These are phyloP conservation scores for Croton setiger DNA, from an alignment of 441 rosid genomes.

Conservation along the genomic window DNA sequence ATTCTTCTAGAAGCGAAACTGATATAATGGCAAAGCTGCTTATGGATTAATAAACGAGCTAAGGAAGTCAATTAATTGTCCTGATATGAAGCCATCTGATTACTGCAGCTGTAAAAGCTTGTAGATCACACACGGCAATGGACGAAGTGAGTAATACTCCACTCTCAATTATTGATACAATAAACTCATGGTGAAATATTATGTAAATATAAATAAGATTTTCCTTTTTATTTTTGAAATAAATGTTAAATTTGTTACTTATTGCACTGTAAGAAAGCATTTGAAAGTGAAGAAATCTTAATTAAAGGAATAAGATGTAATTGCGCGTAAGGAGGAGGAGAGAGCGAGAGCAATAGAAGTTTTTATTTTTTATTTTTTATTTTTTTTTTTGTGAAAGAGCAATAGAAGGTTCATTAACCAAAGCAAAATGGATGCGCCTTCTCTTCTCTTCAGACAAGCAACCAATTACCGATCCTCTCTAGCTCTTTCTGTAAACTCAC, in stretches of 20 bases:
- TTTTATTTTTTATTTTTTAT: too few species aligned
- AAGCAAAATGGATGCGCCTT: background rate
- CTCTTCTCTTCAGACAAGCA: background rate
- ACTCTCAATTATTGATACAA: background rate
- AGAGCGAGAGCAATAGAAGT: too few species aligned
- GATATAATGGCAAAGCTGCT: constrained; percentile 20
- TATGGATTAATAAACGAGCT: constrained; percentile 12
- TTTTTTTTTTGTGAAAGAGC: too few species aligned
- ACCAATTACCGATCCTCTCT: background rate
- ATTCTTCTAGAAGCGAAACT: constrained; percentile 67
- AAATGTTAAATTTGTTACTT: too few species aligned
- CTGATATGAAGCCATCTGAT: background rate
- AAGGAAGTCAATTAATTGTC: background rate
- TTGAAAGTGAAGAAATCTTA: too few species aligned
- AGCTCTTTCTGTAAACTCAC: background rate
- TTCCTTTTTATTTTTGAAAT: too few species aligned
- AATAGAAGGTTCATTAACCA: background rate
- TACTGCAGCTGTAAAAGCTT: background rate
- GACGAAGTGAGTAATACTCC: background rate
- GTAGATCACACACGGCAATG: background rate
- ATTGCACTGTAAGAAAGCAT: too few species aligned
- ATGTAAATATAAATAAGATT: too few species aligned
- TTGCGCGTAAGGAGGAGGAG: too few species aligned
- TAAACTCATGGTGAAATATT: background rate
- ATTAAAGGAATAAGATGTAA: too few species aligned